phyloP scores from a whole-genome alignment of 2,329 filamentous ascomycete genomes.

The Cladosporium sp. region DNA sequence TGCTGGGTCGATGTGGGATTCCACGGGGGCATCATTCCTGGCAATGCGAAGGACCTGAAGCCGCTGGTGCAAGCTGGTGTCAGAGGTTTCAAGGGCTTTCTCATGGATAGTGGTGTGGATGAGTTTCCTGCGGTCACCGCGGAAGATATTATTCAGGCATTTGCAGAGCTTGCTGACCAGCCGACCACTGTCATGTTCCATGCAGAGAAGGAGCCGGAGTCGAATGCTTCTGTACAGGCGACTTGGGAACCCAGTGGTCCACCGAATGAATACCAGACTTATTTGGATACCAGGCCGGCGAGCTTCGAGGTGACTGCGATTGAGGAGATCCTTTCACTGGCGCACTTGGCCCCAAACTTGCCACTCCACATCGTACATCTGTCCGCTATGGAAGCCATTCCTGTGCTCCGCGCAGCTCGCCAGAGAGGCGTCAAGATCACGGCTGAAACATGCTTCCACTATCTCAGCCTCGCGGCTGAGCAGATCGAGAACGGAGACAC shows the following conservation, averaged over 20 bases:
- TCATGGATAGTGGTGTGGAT: constrained; percentile 95
- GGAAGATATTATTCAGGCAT: constrained; percentile 74
- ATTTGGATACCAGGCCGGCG: constrained; percentile 85
- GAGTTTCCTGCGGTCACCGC: constrained; percentile 93
- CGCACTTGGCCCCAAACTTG: constrained; percentile 75
- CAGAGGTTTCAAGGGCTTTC: constrained; percentile 93
- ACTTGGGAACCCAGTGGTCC: constrained; percentile 69
- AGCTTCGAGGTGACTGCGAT: constrained; percentile 90
- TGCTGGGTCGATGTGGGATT: constrained; percentile 99
- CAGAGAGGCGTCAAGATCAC: constrained; percentile 78
- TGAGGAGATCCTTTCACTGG: constrained; percentile 78
- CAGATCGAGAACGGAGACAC: constrained; percentile 82
- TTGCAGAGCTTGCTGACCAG: constrained; percentile 75
- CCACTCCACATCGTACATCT: constrained; percentile 93
- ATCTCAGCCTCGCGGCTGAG: constrained; percentile 81
- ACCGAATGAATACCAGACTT: constrained; percentile 79
- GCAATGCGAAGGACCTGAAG: constrained; percentile 77
- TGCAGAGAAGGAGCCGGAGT: constrained; percentile 95
- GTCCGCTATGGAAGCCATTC: constrained; percentile 84
- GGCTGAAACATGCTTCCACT: constrained; percentile 95
- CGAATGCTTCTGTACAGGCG: constrained; percentile 72
- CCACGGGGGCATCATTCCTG: constrained; percentile 91
- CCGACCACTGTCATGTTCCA: constrained; percentile 98
- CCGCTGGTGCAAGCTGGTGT: constrained; percentile 82
- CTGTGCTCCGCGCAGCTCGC: constrained; percentile 73